Base-by-base conservation (phyloP, 2,329 filamentous ascomycete species). In the Neopestalotiopsis rosae region DNA sequence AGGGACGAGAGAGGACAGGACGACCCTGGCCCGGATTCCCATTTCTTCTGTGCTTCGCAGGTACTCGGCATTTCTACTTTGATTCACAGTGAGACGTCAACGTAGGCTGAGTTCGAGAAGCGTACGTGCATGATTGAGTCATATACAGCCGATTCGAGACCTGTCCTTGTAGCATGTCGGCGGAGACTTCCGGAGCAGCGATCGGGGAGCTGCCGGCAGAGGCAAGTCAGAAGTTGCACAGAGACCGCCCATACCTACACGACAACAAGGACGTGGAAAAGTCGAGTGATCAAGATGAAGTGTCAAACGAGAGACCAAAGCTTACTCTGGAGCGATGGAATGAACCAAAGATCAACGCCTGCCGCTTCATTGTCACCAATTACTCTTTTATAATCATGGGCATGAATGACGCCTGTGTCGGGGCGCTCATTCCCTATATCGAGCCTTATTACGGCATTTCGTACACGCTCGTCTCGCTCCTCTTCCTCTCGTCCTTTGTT, bases 361-460 rank as follows among this genome's bases (percentile, higher is more conserved):
- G 82, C 72, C 86, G 90, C 52, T 88, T 88, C 61, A 78, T 87
- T 45, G 84, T 88, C 0, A 86, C 89, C 3, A 88, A 90, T 73
- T 88, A 87, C 79, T 85, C 86, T 5, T 89, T 93, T 71, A 80
- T 90, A 24, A 82, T 92, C 40, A 88, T 92, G 82, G 91, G 91
- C 6, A 86, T 90, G 81, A 92, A 91, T 73, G 91, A 94, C 79
- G 91, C 87, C 10, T 87, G 88, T 30, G 85, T 89, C 59, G 90
- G 90, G 57, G 82, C 85, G 58, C 77, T 88, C 20, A 78, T 88
- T 30, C 83, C 83, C 68, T 83, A 62, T 38, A 82, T 91, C 5
- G 88, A 91, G 82, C 78, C 79, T 17, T 90, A 90, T 79, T 91
- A 91, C 76, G 70, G 83, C 30, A 81, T 91, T 10, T 85, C 80